Base-by-base conservation (phyloP, 768 basidiomycete species). In the Botryobasidium botryosum region DNA sequence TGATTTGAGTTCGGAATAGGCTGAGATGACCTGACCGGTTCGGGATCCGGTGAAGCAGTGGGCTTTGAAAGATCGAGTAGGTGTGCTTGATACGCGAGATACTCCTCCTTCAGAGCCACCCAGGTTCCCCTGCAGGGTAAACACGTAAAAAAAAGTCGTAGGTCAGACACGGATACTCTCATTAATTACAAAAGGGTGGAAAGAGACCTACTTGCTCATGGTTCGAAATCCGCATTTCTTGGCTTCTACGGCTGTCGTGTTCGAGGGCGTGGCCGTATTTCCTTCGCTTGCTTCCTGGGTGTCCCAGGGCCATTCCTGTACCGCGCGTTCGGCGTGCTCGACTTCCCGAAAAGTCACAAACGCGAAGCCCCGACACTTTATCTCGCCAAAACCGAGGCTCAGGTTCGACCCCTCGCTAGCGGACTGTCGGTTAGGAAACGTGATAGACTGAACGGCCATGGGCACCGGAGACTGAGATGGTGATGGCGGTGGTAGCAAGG, bases 51-150 rank as follows among this genome's bases (percentile, higher is more conserved):
- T 46, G 31, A 18, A n/a, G 42, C 27, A 6, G 13, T 21, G 25
- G 35, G n/a, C 35, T 45, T 44, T 24, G 35, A 27, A 17, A 39
- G 7, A 32, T 6, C 24, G 29, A 6, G 18, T 17, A 86, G 65
- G 25, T 56, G 52, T 44, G 67, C 65, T 21, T 76, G 72, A 56
- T 79, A 75, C 2, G 64, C 54, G n/a, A 78, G 59, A 55, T 87
- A 88, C 52, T 85, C 76, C 3, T 71, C 68, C 44, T 75, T 75
- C 26, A 83, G 58, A 35, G 61, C 55, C 6, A 74, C 70, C 83
- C 84, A 88, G 61, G 0, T 59, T 49, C 53, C 79, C 40, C 10
- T 17, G 7, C 15, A 18, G 20, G 10, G 18, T 12, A 45, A 21
- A 25, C 20, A 15, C 12, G 23, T 39, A n/a, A 40, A 45, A 5